These are phyloP conservation scores for Echinochloa phyllopogon DNA, from an alignment of 176 grass and related monocot species.

Conservation along the genomic window DNA sequence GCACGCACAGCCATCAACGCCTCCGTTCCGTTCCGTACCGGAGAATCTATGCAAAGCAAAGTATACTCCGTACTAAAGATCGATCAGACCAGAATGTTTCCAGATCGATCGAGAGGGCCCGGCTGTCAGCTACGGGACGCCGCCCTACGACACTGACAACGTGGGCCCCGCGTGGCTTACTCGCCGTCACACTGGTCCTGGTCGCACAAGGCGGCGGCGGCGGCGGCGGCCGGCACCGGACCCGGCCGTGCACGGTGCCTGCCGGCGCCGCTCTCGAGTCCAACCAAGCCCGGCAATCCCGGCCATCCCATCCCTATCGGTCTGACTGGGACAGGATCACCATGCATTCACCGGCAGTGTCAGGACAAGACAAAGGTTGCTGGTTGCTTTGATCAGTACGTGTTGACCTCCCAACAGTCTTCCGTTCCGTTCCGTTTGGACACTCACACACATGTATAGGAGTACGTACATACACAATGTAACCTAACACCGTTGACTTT, in stretches of 20 bases:
- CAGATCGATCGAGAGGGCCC: not conserved
- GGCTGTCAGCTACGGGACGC: not conserved
- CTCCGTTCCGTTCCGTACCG: not conserved
- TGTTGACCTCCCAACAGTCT: not conserved
- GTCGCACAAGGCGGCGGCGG: not conserved
- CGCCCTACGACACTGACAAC: not conserved
- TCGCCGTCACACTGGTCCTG: too few relatives aligned
- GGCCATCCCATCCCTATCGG: not conserved
- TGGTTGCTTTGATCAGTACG: not conserved
- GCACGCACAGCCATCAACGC: not conserved
- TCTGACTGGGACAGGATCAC: not conserved
- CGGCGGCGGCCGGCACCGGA: not conserved
- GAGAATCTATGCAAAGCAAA: not conserved
- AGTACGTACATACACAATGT: not conserved
- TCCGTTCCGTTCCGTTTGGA: not conserved
- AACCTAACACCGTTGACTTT: slow-evolving; percentile 8
- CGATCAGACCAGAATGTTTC: not conserved
- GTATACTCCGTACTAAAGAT: too few relatives aligned
- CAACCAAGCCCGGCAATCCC: not conserved
- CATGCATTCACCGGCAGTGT: not conserved
- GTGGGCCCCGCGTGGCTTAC: not conserved
- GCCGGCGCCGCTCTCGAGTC: not conserved
- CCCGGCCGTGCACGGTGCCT: not conserved
- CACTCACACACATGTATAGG: not conserved
- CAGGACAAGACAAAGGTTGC: not conserved